Base-by-base conservation (phyloP, 2,329 filamentous ascomycete genomes). In the Ophiosphaerella korrae region DNA sequence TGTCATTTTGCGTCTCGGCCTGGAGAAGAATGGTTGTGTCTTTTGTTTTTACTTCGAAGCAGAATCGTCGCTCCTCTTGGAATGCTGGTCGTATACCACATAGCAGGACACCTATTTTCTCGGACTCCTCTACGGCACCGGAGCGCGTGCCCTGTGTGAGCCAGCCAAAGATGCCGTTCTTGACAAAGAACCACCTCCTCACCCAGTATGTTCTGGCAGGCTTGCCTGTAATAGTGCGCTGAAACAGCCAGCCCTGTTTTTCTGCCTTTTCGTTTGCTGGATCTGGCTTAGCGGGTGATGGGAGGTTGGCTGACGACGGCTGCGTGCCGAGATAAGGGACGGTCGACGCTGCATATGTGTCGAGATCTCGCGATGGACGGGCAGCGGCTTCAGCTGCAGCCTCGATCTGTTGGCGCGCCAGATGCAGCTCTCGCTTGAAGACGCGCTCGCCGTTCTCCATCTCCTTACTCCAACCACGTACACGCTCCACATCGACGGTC, bases 1-100 rank as follows among this genome's bases (percentile, higher is more conserved):
- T 82, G 69, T 97, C 90, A 42, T 79, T 80, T 71, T 99, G 94
- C 0, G 91, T 96, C 71, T 99, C 94, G 4, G 93, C 90, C 75
- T 99, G 94, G 3, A 99, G 80, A 52, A 97, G 78, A 57, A 96
- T 86, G 42, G 88, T 94, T 56, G 89, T 89, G 66, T 90, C 96
- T 74, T 97, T 99, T 2, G 94, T 99, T 79, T 97, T 99, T 66
- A 99, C 89, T 74, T 99, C 94, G 66, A 99, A 97, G 71, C 94
- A 97, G 74, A 97, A 99, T 13, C 94, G 85, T 34, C 94, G 86
- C 67, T 99, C 94, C 74, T 99, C 94, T 60, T 90, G 87, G 44
- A 95, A 88, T 0, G 92, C 92, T 14, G 92, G 92, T 64, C 93
- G 90, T 42, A 94, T 89, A 66, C 90, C 96, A 77, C 94, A 99